Base-by-base conservation (phyloP, 805 yeast species). In the Pichia sporocuriosa region DNA sequence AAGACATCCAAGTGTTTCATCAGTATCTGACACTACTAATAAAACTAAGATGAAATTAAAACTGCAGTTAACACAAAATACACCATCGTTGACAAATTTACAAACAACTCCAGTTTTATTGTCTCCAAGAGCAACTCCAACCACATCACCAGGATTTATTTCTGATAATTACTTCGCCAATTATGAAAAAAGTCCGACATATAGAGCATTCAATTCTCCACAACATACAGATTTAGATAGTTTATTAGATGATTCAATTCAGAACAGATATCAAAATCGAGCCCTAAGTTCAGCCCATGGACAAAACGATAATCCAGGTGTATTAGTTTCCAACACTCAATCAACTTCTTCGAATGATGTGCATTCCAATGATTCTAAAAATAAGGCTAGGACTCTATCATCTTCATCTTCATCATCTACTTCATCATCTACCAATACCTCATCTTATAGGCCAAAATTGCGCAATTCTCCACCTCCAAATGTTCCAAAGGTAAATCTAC, bases 61-160 rank as follows among this genome's bases (percentile, higher is more conserved):
- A 40, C 40, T 56, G 2, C 54, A 47, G 19, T 37, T 54, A 3
- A 42, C 45, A 13, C 34, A 42, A n/a, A 31, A 49, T 6, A 47
- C 52, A 0, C 55, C 60, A 8, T 54, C 54, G 11, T 37, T 42
- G n/a, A 16, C 35, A 9, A 32, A 28, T 30, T 12, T 37, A 6
- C 42, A 38, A 20, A 37, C 53, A 1, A 53, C 57, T 0, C 60
- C 61, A 3, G 58, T 59, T 13, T 37, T 59, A 12, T 36, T 59
- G 13, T 59, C 63, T 13, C 64, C 64, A 6, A 55, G 53, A 25
- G 61, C 61, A 2, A 57, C 64, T 0, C 64, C 64, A 3, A 24
- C 42, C 10, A 44, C 59, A 1, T 57, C 63, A 4, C 62, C 64
- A 9, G 31, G 33, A n/a, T 26, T 24, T n/a, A 28, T 22, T 12